These are phyloP conservation scores for Talinum fruticosum DNA, from an alignment of 148 eudicot species.

Conservation along the genomic window DNA sequence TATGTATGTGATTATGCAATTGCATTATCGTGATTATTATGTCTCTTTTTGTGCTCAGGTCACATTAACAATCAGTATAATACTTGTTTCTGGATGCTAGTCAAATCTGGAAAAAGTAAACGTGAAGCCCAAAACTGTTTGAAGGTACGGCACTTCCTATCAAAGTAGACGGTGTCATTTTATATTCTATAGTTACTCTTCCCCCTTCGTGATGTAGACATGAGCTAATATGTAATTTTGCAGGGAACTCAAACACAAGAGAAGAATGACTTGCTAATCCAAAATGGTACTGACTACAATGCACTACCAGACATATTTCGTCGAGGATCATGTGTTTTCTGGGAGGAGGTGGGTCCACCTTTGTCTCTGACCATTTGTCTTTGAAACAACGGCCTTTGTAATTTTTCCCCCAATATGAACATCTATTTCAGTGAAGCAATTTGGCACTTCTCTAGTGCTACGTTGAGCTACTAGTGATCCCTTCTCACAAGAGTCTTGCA, in stretches of 20 bases:
- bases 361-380: background rate
- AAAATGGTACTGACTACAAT: conserved; percentile 48
- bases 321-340: conserved; percentile 58
- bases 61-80: conserved; percentile 92
- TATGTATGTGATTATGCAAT: background rate
- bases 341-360: conserved; percentile 44
- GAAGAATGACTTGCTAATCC: conserved; percentile 53
- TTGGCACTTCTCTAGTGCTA: too few species aligned
- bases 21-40: background rate
- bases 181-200: background rate
- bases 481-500: too few species aligned
- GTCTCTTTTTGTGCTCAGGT: conserved; percentile 37
- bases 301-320: conserved; percentile 60
- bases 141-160: conserved; percentile 45
- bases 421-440: background rate
- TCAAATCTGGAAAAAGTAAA: conserved; percentile 72
- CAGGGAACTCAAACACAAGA: conserved; percentile 76
- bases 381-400: background rate
- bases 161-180: background rate
- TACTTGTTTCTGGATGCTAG: conserved; percentile 94
- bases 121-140: conserved; percentile 57
- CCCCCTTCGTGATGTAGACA: background rate
- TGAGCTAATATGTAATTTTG: conserved; percentile 10
- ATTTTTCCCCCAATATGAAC: background rate
- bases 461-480: too few species aligned